Percentiles rank a stretch among this genome's conserved stretches.
phyloP scores from a whole-genome alignment of 495 filamentous ascomycete species.

The Zalerion maritima region DNA sequence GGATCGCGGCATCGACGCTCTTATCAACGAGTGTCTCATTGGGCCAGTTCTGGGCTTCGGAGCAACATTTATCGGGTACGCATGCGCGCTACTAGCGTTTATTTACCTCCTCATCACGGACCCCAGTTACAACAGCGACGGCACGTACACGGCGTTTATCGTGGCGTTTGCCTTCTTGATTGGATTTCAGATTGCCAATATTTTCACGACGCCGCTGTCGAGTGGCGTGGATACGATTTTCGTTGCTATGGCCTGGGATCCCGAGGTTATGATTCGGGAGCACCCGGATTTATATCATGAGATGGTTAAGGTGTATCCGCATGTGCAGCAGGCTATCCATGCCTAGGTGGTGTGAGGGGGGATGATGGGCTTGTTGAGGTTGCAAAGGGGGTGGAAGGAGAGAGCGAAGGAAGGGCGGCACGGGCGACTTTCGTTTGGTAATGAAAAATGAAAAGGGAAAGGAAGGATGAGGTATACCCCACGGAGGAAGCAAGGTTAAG shows the following conservation, averaged over 20 bases:
- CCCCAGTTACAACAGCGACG: constrained; percentile 59
- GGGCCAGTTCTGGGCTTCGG: constrained; percentile 85
- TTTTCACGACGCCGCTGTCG: constrained; percentile 72
- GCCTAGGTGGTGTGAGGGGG: no score
- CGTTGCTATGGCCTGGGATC: constrained; percentile 78
- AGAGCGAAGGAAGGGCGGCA: no score
- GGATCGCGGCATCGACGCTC: constrained; percentile 76
- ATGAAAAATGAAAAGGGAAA: no score
- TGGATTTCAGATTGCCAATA: constrained; percentile 73
- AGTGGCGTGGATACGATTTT: constrained; percentile 70
- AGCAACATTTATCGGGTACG: constrained; percentile 66
- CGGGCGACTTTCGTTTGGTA: no score
- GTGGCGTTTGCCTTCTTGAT: constrained; percentile 76
- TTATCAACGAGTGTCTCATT: constrained; percentile 82
- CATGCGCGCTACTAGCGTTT: constrained; percentile 68
- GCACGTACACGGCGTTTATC: constrained; percentile 44
- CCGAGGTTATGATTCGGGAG: constrained; percentile 66
- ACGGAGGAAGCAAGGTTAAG: no score
- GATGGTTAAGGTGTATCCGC: constrained; percentile 69
- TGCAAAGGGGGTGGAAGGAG: no score
- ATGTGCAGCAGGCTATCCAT: constrained; percentile 47
- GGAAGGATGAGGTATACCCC: no score
- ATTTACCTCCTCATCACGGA: constrained; percentile 64
- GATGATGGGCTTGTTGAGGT: no score
- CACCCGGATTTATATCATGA: constrained; percentile 65